phyloP scores from a whole-genome alignment of 208 protist genomes.

The Trypanosoma congolense region DNA sequence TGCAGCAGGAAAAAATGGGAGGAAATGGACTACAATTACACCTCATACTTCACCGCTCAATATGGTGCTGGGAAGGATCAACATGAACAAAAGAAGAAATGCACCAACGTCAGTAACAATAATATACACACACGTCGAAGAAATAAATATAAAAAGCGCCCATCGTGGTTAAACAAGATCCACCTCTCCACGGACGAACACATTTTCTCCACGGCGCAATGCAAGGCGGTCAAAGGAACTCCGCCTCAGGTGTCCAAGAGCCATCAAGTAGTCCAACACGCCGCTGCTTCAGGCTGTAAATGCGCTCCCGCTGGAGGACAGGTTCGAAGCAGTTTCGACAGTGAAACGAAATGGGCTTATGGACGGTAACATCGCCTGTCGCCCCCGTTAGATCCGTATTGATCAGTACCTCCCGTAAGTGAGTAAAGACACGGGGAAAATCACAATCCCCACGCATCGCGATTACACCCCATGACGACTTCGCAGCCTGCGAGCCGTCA shows the following conservation, averaged over 20 bases:
- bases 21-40: no score
- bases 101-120: neutral
- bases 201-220: no score
- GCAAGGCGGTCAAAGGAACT: slow-evolving; percentile 44
- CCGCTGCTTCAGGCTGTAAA: slow-evolving; percentile 40
- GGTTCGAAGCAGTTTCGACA: slow-evolving; percentile 80
- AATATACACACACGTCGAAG: neutral
- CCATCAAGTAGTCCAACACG: slow-evolving; percentile 69
- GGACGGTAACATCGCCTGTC: slow-evolving; percentile 4
- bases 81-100: slow-evolving; percentile 2
- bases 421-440: slow-evolving; percentile 82
- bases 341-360: slow-evolving; percentile 52
- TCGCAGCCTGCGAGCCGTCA: slow-evolving; percentile 1
- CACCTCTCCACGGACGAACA: no score
- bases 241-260: slow-evolving; percentile 72
- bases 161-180: neutral
- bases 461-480: slow-evolving; percentile 11
- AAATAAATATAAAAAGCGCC: neutral
- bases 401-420: slow-evolving; percentile 59
- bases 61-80: neutral
- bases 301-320: slow-evolving; percentile 42
- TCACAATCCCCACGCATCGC: slow-evolving; percentile 73
- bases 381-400: slow-evolving; percentile 17
- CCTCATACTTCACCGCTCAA: no score
- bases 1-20: no score